Conservation (phyloP, 495 filamentous ascomycete genomes). For the Penicillium lividum region DNA sequence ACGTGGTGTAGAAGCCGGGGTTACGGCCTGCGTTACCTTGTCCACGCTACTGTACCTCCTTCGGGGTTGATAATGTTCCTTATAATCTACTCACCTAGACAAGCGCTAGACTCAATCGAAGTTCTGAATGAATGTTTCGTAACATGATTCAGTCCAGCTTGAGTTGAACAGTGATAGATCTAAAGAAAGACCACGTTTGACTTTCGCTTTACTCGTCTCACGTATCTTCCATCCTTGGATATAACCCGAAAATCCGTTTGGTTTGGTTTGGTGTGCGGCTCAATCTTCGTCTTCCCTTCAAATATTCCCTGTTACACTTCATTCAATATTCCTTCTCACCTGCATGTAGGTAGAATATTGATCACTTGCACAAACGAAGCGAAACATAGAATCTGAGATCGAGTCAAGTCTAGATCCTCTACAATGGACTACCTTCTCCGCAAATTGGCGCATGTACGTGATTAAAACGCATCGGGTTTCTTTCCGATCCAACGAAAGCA, state of each 20-base stretch:
- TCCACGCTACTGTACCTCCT: neutral
- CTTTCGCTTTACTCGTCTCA: neutral
- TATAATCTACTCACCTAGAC: no score
- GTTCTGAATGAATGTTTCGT: neutral
- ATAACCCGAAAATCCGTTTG: neutral
- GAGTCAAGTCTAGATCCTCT: neutral
- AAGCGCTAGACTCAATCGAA: neutral
- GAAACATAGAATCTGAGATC: neutral
- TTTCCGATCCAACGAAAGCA: slow-evolving; percentile 17
- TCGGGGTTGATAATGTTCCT: neutral
- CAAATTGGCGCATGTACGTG: slow-evolving; percentile 7
- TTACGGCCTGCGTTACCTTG: neutral
- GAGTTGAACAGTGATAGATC: neutral
- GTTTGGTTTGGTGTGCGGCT: neutral
- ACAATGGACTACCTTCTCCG: slow-evolving; percentile 4
- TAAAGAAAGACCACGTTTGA: neutral
- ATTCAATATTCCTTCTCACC: neutral
- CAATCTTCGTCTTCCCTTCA: neutral
- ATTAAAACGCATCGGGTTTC: slow-evolving; percentile 3
- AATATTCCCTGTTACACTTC: neutral
- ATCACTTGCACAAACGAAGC: neutral
- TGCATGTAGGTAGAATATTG: neutral
- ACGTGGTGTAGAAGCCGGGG: neutral
- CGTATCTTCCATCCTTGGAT: neutral
- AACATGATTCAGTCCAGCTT: neutral